These are phyloP conservation scores for Fusarium longipes DNA, from an alignment of 2,329 filamentous ascomycete genomes.

Conservation along the genomic window DNA sequence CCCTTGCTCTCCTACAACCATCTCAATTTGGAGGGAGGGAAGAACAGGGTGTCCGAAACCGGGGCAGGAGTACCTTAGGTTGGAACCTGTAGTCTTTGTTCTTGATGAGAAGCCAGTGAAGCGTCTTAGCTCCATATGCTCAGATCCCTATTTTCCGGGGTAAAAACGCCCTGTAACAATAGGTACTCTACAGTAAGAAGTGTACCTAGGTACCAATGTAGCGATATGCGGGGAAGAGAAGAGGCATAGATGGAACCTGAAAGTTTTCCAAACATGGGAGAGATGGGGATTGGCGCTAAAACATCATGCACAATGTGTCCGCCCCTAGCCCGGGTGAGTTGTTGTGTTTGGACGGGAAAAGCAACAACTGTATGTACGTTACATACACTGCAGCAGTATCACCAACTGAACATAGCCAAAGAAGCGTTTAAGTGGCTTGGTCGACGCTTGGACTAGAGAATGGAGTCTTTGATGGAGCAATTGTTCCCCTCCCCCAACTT, in stretches of 20 bases:
- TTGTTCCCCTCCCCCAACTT: not conserved
- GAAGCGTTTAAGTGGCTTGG: not conserved
- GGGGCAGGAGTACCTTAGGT: not conserved
- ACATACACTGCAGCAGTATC: not conserved
- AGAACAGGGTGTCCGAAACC: conserved; percentile 30
- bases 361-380: not conserved
- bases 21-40: conserved; percentile 22
- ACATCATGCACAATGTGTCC: conserved; percentile 38
- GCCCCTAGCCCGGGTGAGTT: conserved; percentile 29
- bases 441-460: conserved; percentile 1
- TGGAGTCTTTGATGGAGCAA: not conserved
- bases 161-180: not conserved
- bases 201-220: too few species aligned
- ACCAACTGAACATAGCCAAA: not conserved
- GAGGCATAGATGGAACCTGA: not conserved
- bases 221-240: conserved; percentile 17
- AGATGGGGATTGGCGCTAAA: conserved; percentile 19
- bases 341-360: not conserved
- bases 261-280: conserved; percentile 5
- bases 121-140: not conserved
- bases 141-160: conserved; percentile 22
- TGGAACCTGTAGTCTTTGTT: not conserved
- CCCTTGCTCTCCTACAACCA: conserved; percentile 21
- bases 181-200: not conserved
- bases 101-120: not conserved